Evolutionary conservation across 768 basidiomycete species (phyloP).

Genomic region (Suillus bovinus): DNA sequence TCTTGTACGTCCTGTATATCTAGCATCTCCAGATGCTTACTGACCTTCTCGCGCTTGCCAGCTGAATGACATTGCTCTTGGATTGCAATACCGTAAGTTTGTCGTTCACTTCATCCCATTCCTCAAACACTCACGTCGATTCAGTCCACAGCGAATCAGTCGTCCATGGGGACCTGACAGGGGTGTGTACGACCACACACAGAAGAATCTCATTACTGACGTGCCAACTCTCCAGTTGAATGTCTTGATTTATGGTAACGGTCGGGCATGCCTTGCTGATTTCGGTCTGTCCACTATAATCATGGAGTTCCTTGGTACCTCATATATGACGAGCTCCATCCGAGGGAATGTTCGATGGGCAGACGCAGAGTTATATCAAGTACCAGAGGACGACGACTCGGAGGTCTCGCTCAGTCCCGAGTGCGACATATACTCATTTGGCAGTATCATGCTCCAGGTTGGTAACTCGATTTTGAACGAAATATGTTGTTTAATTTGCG

Average conservation of each 20-base stretch:
- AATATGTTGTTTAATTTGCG: not conserved
- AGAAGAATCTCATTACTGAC: not conserved
- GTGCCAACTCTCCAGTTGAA: constrained; percentile 2
- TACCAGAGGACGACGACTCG: not conserved
- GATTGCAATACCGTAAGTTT: not conserved
- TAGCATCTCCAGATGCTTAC: not conserved
- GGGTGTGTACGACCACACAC: not conserved
- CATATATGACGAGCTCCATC: not conserved
- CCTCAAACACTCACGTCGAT: not conserved
- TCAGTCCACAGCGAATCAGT: not conserved
- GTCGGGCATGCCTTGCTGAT: not conserved
- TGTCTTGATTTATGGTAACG: constrained; percentile 15
- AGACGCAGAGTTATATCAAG: not conserved
- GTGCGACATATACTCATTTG: not conserved
- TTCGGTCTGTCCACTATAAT: constrained; percentile 43
- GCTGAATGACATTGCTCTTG: not conserved
- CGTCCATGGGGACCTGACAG: not conserved
- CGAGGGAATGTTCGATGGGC: not conserved
- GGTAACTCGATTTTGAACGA: not conserved
- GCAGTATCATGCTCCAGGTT: not conserved
- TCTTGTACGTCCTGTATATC: not conserved
- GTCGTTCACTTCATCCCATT: not conserved
- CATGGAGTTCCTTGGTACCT: constrained; percentile 33
- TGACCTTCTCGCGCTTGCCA: too few relatives aligned
- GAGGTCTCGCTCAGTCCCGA: not conserved